phyloP scores from a whole-genome alignment of 2,329 filamentous ascomycete species.

The Neurospora sp. region DNA sequence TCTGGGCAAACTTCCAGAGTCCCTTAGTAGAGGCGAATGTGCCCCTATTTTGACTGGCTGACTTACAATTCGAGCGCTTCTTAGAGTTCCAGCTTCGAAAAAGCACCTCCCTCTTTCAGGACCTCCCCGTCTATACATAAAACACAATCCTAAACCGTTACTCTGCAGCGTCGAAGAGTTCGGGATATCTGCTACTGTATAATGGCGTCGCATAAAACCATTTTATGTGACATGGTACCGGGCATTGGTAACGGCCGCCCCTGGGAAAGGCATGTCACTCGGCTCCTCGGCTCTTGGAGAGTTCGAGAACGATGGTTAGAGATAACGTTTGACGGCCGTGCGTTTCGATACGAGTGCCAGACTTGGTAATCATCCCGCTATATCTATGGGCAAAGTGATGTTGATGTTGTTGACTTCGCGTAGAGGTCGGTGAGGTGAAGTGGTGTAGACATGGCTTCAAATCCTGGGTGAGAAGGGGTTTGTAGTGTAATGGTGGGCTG shows the following conservation, averaged over 20 bases:
- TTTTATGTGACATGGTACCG: not conserved
- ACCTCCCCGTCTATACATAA: not conserved
- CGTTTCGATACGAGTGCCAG: not conserved
- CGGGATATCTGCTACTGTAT: not conserved
- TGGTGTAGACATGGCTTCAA: not conserved
- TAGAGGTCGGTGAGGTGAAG: not conserved
- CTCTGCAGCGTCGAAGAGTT: not conserved
- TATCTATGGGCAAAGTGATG: not conserved
- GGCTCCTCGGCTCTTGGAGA: not conserved
- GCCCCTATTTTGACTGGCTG: not conserved
- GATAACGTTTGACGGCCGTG: not conserved
- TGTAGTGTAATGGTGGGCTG: not conserved
- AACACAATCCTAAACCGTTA: not conserved
- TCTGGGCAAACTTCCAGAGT: not conserved
- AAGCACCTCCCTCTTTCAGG: not conserved
- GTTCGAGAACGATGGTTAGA: not conserved
- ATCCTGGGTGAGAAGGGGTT: not conserved
- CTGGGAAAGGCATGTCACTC: not conserved
- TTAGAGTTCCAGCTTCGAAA: not conserved
- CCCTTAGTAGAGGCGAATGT: not conserved
- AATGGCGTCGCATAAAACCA: not conserved
- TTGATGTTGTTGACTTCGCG: not conserved
- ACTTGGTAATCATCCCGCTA: not conserved
- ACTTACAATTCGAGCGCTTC: not conserved
- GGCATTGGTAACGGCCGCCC: not conserved